Evolutionary conservation across 177 flowering plant genomes (phyloP).

Genomic region (Vitis hybrid): DNA sequence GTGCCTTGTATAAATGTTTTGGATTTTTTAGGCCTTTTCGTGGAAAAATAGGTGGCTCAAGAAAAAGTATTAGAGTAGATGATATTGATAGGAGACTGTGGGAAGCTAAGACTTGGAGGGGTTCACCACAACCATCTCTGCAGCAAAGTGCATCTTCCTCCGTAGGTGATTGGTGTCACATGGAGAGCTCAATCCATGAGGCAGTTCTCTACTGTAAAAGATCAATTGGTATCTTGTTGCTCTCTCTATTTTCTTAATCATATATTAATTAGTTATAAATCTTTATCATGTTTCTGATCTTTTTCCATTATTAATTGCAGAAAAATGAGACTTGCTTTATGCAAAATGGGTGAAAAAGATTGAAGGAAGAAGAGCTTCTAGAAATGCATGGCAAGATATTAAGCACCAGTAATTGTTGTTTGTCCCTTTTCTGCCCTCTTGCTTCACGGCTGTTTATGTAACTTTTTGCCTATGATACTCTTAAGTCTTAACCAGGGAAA

Average conservation of each 20-base stretch:
- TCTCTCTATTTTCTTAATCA: not conserved
- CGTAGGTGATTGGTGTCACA: slow-evolving; percentile 23
- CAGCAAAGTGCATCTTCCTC: slow-evolving; percentile 13
- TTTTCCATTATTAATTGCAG: slow-evolving; percentile 8
- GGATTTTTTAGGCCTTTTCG: slow-evolving; percentile 21
- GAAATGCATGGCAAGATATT: not conserved
- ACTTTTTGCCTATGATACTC: not conserved
- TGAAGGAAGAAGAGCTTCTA: not conserved
- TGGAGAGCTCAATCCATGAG: slow-evolving; percentile 55
- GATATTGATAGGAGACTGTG: slow-evolving; percentile 24
- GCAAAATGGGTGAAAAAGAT: not conserved
- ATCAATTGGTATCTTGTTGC: slow-evolving; percentile 42
- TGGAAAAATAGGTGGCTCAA: slow-evolving; percentile 9
- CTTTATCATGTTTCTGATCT: not conserved
- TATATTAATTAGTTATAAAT: not conserved
- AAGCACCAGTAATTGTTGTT: not conserved
- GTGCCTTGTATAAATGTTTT: slow-evolving; percentile 30
- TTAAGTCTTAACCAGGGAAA: not conserved
- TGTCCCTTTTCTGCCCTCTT: not conserved
- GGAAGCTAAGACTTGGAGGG: slow-evolving; percentile 21
- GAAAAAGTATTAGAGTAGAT: slow-evolving; percentile 29
- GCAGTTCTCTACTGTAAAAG: slow-evolving; percentile 80
- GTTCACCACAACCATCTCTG: slow-evolving; percentile 25
- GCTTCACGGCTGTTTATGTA: not conserved
- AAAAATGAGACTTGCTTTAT: slow-evolving; percentile 8